Evolutionary conservation across 1,139 yeast genomes (phyloP), one percentile per base, ranked within the genome.

Genomic region (Kurtzmaniella quercitrusa): DNA sequence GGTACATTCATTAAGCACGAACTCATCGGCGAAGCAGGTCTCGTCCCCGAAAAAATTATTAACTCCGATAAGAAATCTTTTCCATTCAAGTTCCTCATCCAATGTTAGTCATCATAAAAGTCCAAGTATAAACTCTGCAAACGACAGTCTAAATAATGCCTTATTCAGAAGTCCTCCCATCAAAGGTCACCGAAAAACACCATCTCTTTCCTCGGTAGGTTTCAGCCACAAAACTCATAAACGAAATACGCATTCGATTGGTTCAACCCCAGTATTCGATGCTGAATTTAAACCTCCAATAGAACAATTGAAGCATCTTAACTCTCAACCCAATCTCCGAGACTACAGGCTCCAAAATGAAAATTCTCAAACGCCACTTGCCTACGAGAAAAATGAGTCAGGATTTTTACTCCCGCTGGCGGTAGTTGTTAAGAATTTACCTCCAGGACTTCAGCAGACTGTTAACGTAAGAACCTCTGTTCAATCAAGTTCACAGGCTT

Each of bases 41-140:
- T 63, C 65, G 43, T 67, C 75, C 3, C 76, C 76, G 17, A 71
- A 71, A 49, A 71, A 70, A 50, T 54, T 71, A 23, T 54, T 71
- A 22, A 65, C 71, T 1, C 77, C 77, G 9, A 71, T 71, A 30
- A 67, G 65, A 52, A 69, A 69, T 51, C 51, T 71, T 42, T 71
- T 71, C 47, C 50, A 61, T 15, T 54, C 60, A 15, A 14, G 16
- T 20, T 20, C 21, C 7, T n/a, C 23, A 6, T 12, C 23, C n/a
- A 12, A 19, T 3, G 22, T n/a, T 20, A 63, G 32, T 36, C 43
- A 19, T 36, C 42, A 22, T 33, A 39, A 22, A 18, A 48, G 45
- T 41, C 57, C 48, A 33, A 45, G 47, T 15, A 46, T 54, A 6
- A 49, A 50, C n/a, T 32, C 50, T 3, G 40, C 54, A 19, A 48